Evolutionary conservation across 768 basidiomycete genomes (phyloP), one percentile per base, ranked within the genome.

Genomic region (Mycena alexandri): DNA sequence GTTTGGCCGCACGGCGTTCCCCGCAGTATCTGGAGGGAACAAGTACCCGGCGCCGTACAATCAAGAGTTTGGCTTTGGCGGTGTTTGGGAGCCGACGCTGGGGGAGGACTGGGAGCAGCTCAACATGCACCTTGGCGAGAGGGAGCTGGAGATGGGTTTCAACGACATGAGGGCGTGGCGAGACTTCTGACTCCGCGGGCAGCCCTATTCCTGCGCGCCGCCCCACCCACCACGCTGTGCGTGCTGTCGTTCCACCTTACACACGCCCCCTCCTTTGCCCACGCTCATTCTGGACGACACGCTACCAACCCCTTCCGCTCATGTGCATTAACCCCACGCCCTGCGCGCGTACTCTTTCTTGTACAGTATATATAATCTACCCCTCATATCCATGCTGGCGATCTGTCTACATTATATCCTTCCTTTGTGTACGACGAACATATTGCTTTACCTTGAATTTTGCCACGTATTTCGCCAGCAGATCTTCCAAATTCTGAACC

Each of bases 131-230:
- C 52, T 58, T n/a, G 48, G 50, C 41, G 57, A 61, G n/a, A 8
- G 50, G 54, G 24, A 21, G 9, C 36, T 56, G 55, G 48, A 22
- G 29, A 60, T 57, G 48, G 62, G 67, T 1, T 64, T 68, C 46
- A 62, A 64, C 62, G 57, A 53, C 52, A 63, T 68, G 57, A 60
- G 60, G 36, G 58, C 51, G 33, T 52, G 62, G 24, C 34, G 19
- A 22, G 62, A 56, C 16, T 64, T 64, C 46, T 68, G 58, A 61
- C 52, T 21, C 22, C 43, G 34, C 25, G 12, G 14, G 38, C 34
- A 21, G 38, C 33, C 34, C 38, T 11, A 2, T 2, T 38, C 38
- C 38, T 38, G 44, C 29, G 43, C 58, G 52, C 33, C 10, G 48
- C 64, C 24, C 41, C 52, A 16, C 60, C 34, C 42, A 5, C 41